phyloP scores from a whole-genome alignment of 1,139 yeast species.

The Kodamaea derodonti region DNA sequence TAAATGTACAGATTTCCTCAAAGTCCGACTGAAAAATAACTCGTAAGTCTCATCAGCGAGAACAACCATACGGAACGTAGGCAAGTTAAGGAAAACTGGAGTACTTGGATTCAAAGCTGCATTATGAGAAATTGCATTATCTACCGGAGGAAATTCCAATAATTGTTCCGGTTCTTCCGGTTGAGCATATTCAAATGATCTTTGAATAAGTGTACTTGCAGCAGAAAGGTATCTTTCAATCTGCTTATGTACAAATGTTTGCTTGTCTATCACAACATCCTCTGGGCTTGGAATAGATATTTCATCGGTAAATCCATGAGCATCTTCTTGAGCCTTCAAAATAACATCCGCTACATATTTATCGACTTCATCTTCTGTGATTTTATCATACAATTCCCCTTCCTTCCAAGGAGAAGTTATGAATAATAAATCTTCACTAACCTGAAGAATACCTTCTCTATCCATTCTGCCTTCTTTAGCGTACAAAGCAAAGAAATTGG shows the following conservation, averaged over 20 bases:
- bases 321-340: conserved; percentile 26
- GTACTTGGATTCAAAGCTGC: conserved; percentile 78
- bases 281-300: conserved; percentile 51
- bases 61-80: conserved; percentile 92
- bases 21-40: conserved; percentile 66
- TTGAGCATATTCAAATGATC: conserved; percentile 88
- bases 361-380: conserved; percentile 61
- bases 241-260: conserved; percentile 64
- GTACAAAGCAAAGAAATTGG: conserved; percentile 75
- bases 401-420: conserved; percentile 83
- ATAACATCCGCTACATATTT: conserved; percentile 62
- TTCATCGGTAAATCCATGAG: conserved; percentile 15
- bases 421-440: conserved; percentile 82
- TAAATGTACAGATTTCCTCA: conserved; percentile 64
- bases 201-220: conserved; percentile 79
- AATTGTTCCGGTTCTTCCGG: conserved; percentile 47
- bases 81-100: conserved; percentile 72
- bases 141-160: conserved; percentile 36
- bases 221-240: conserved; percentile 80
- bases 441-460: conserved; percentile 73
- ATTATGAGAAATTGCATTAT: conserved; percentile 48
- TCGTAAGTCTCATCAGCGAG: conserved; percentile 94
- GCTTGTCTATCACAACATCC: conserved; percentile 59
- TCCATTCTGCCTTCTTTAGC: conserved; percentile 64
- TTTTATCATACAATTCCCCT: conserved; percentile 54